Evolutionary conservation across 1,284 basidiomycete species (phyloP), one percentile per base, ranked within the genome.

Genomic region (Trichosporon faecale): DNA sequence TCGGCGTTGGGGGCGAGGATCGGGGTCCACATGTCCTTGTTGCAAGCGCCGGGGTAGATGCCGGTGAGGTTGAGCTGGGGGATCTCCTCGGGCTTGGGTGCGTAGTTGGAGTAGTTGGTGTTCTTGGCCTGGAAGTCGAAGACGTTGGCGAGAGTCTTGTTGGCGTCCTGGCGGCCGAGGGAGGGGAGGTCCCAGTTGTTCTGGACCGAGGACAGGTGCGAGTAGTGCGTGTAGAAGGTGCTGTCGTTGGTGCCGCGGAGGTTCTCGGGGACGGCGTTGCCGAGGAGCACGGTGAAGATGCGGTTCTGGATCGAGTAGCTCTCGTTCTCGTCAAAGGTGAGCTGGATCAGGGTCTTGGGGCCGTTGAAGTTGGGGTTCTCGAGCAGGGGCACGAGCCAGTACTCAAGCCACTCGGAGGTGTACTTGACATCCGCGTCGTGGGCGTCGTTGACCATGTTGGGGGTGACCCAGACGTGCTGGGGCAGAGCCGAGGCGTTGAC

Each of bases 141-240:
- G 21, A 84, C 82, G 70, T 80, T 76, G 37, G 78, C 69, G 66
- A 83, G 69, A 18, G 79, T 82, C 69, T 75, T 76, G 77, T 87
- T 87, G 21, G 85, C 84, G 77, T 89, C 88, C 52, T 85, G 84
- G 63, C 88, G 86, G 33, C 89, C 88, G 25, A 90, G 87, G 25
- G 86, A 86, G 65, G 85, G 85, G 25, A 90, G 86, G 35, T 82
- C 81, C 88, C 89, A 91, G 85, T 91, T 91, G 64, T 86, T 85
- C 82, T 90, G 80, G 29, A 90, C 86, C 5, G 89, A 88, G 18
- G 87, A 86, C 64, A 91, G 78, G 61, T 80, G 77, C 8, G 88
- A 89, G 83, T 90, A 91, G 80, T 91, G 90, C 1, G 88, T 87
- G 80, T 90, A 90, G 83, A 86, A 89, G 0, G 84, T 86, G 18